These are phyloP conservation scores for Pythium rhizo-oryzae DNA, from an alignment of 352 stramenopile genomes.

Conservation along the genomic window DNA sequence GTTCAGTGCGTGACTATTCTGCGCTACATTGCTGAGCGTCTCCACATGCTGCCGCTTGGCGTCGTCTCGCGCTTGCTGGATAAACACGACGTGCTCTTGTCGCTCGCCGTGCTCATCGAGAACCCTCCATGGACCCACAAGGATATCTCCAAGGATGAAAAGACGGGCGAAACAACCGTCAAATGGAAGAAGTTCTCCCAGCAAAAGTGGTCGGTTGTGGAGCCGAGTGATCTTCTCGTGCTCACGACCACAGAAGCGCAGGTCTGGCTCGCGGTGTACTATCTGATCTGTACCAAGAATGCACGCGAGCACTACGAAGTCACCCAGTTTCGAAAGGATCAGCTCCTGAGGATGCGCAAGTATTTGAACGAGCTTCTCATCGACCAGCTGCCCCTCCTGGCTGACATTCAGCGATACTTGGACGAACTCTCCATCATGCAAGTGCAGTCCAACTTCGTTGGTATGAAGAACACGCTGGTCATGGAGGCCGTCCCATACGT, in stretches of 20 bases:
- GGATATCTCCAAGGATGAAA: constrained; percentile 28
- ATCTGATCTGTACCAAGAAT: constrained; percentile 92
- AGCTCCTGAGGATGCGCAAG: constrained; percentile 93
- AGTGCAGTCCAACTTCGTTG: constrained; percentile 34
- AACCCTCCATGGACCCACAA: constrained; percentile 96
- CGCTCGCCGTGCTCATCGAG: constrained; percentile 93
- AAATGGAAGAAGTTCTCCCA: constrained; percentile 94
- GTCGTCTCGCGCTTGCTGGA: constrained; percentile 93
- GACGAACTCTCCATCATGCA: constrained; percentile 95
- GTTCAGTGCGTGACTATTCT: constrained; percentile 90
- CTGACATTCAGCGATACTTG: constrained; percentile 93
- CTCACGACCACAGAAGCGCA: constrained; percentile 95
- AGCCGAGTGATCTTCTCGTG: constrained; percentile 87
- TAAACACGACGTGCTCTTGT: constrained; percentile 95
- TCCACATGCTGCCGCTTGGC: constrained; percentile 85
- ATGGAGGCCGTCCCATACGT: constrained; percentile 83
- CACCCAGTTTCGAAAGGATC: constrained; percentile 93
- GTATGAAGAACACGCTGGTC: constrained; percentile 54
- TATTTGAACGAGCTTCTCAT: constrained; percentile 95
- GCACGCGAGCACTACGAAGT: constrained; percentile 94
- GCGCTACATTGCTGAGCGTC: constrained; percentile 90
- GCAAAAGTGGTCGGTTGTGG: constrained; percentile 91
- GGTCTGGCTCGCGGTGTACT: constrained; percentile 95
- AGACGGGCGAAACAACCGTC: constrained; percentile 30
- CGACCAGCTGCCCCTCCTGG: constrained; percentile 95